A percentile compares a stretch with the other conserved stretches of the same genome.
phyloP scores from a whole-genome alignment of 2,329 filamentous ascomycete species.

The Gremmenia infestans region DNA sequence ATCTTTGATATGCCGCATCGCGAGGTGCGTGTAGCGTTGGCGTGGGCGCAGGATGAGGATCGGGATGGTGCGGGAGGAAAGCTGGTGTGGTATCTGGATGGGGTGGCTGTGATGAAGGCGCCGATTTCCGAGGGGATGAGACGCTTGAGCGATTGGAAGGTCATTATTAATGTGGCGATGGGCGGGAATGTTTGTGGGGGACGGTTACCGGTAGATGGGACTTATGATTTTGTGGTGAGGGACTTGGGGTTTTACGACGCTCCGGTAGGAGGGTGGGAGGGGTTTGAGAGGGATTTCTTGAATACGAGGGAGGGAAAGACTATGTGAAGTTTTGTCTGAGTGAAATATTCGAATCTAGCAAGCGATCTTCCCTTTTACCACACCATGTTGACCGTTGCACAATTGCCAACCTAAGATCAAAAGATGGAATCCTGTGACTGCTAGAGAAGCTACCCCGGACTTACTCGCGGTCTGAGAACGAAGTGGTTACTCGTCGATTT shows the following conservation, averaged over 20 bases:
- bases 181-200: constrained; percentile 54
- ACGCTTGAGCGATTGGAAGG: constrained; percentile 49
- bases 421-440: no score
- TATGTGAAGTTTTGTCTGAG: constrained; percentile 25
- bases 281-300: constrained; percentile 49
- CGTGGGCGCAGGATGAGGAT: constrained; percentile 45
- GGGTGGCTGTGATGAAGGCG: constrained; percentile 51
- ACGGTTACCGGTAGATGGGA: constrained; percentile 45
- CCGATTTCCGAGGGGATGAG: constrained; percentile 47
- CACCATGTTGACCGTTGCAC: no score
- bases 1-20: constrained; percentile 43
- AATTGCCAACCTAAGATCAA: no score
- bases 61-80: constrained; percentile 37
- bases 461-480: no score
- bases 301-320: constrained; percentile 20
- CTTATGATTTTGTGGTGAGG: constrained; percentile 53
- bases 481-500: no score
- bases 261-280: constrained; percentile 49
- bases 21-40: constrained; percentile 50
- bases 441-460: no score
- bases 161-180: constrained; percentile 58
- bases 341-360: no score
- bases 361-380: no score
- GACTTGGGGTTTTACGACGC: constrained; percentile 48
- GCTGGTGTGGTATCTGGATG: constrained; percentile 57